Evolutionary conservation across 306 rosid species (phyloP).

Genomic region (Rosa multiflora): DNA sequence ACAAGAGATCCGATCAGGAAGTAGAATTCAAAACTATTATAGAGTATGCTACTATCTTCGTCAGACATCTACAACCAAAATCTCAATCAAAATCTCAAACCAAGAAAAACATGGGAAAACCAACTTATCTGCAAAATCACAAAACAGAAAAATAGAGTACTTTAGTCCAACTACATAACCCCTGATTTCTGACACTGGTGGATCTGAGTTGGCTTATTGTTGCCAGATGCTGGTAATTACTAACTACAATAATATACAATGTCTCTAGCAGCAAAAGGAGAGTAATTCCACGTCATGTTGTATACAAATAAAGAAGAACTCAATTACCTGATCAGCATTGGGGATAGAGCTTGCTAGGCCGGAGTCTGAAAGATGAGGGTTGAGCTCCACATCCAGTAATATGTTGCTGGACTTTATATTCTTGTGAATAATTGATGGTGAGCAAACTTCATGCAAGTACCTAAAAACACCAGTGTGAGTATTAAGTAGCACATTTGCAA

Average conservation of each 20-base stretch:
- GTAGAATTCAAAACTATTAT: neutral
- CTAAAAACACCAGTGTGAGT: constrained; percentile 38
- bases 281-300: neutral
- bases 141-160: neutral
- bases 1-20: neutral
- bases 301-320: neutral
- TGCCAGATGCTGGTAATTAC: neutral
- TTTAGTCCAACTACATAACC: neutral
- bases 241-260: neutral
- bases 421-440: constrained; percentile 92
- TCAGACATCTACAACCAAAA: no score
- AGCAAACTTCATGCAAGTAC: constrained; percentile 95
- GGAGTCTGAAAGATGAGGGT: constrained; percentile 91
- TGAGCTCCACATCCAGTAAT: constrained; percentile 77
- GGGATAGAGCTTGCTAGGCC: constrained; percentile 80
- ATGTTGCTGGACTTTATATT: constrained; percentile 87
- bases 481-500: constrained; percentile 20
- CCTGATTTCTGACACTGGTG: constrained; percentile 9
- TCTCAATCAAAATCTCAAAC: neutral
- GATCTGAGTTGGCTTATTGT: neutral
- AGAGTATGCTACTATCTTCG: neutral
- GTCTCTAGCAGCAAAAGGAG: neutral
- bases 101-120: neutral
- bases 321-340: constrained; percentile 66
- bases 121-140: neutral